Evolutionary conservation across 2,329 filamentous ascomycete genomes (phyloP), one percentile per base, ranked within the genome.

Genomic region (Beauveria sp.): DNA sequence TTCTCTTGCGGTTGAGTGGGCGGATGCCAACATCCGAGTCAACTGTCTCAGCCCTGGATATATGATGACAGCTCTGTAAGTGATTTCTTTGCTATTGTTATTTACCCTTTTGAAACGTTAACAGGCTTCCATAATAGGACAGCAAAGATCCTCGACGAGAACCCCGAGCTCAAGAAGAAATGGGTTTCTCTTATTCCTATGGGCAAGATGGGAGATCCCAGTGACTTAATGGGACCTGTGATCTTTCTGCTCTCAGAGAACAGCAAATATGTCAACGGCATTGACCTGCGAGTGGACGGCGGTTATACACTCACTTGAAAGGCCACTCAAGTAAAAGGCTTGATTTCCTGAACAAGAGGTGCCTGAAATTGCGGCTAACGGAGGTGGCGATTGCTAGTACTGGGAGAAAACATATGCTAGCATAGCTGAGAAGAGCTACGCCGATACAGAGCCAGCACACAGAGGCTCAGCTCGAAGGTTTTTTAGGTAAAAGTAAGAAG

Each of bases 1-100:
- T 43, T 95, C 89, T 66, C 81, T 97, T 69, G 93, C 93, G 42
- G 93, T 97, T 56, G 95, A 98, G 76, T 98, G 95, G 93, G 92
- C 93, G 0, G 82, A 87, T 67, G 86, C 88, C 43, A 88, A 88
- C 67, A 96, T 98, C 71, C 86, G 93, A 42, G 93, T 98, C 67
- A 98, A 98, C 79, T 95, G 90, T 76, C 95, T 98, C 73, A 92
- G 88, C 34, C 93, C 93, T 0, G 93, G 95, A 50, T 98, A 98
- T 77, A 98, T 98, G 93, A 79, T 96, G 67, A 97, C 93, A 18
- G 90, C 92, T 63, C 78, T 97, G 89, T 93, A 81, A 84, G 89
- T 78, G 45, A 3, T 45, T 24, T 22, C 12, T 34, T 52, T 52
- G 2, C 51, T 49, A 14, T 34, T 12, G 14, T 34, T 34, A 14